Evolutionary conservation across 495 filamentous ascomycete species (phyloP).

Genomic region (Glonium stellatum): DNA sequence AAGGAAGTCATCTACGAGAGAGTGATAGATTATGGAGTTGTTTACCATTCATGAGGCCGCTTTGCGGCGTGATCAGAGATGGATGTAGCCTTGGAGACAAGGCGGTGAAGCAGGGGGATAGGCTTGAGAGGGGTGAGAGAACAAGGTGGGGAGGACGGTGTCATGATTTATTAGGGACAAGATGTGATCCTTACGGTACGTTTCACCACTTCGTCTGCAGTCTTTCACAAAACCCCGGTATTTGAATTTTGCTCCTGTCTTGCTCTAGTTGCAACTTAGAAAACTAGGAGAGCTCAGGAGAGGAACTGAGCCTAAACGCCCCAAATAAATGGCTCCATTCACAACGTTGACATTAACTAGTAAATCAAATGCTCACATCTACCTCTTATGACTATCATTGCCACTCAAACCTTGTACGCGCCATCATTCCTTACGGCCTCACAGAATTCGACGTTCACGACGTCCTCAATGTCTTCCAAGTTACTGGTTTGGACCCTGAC

Average conservation of each 20-base stretch:
- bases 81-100: conserved; percentile 49
- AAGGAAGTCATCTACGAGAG: conserved; percentile 61
- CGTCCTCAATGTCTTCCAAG: conserved; percentile 76
- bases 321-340: not conserved
- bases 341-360: conserved; percentile 15
- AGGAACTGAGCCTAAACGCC: not conserved
- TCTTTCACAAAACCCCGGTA: not conserved
- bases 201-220: not conserved
- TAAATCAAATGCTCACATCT: conserved; percentile 63
- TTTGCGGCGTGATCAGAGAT: conserved; percentile 65
- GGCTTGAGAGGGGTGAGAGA: conserved; percentile 9
- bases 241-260: not conserved
- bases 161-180: conserved; percentile 70
- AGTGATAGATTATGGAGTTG: conserved; percentile 70
- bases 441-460: conserved; percentile 71
- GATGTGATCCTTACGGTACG: conserved; percentile 63
- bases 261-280: not conserved
- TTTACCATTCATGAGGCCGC: conserved; percentile 66
- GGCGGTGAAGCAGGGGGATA: conserved; percentile 46
- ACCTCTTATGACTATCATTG: conserved; percentile 71
- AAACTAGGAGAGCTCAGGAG: no score
- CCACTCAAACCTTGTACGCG: conserved; percentile 70
- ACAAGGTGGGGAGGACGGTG: conserved; percentile 46
- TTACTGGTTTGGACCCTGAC: conserved; percentile 63
- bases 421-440: conserved; percentile 59